Evolutionary conservation across 78 protist genomes (phyloP), one percentile per base, ranked within the genome.

Genomic region (Chrysochromulina parva): DNA sequence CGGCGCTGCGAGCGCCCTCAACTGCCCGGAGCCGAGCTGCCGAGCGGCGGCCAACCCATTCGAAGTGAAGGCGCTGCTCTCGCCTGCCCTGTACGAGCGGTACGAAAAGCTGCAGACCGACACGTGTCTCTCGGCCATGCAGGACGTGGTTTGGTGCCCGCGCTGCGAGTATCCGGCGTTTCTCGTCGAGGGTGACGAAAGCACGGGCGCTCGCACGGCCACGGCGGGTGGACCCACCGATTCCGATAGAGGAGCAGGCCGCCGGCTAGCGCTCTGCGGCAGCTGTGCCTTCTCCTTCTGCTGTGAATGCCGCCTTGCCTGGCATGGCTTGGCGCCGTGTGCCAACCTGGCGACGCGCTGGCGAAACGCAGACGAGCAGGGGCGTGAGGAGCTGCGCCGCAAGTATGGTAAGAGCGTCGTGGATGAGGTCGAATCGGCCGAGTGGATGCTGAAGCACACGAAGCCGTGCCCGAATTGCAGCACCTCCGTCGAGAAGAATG

Each of bases 381-480:
- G 78, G 14, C 6, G 50, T 11, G 78, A 38, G 55, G 14, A 1
- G n/a, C 55, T 74, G 20, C 13, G 24, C 57, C 20, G 22, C 7
- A 74, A 48, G 82, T 74, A 74, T n/a, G 82, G 82, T 1, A 55
- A 28, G 26, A 6, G 22, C 57, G 28, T 74, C 26, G 48, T 74
- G 20, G 82, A 74, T 1, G 82, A 74, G 82, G 57, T 74, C 24
- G n/a, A 74, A 55, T 16, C n/a, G 20, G 82, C n/a, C 19, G 82
- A 74, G 82, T 74, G 82, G 82, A 74, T 74, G 13, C 53, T 1
- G 26, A 3, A 4, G 20, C 38, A 74, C 55, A 26, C 73, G 7
- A 54, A 87, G 80, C 16, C 62, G 50, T 95, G 97, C 78, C 96
- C 96, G 48, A 81, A 74, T 59, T 95, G 97, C 67, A 5, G 22